phyloP scores from a whole-genome alignment of 345 rosid species.

The Eucalyptus tenuipes region DNA sequence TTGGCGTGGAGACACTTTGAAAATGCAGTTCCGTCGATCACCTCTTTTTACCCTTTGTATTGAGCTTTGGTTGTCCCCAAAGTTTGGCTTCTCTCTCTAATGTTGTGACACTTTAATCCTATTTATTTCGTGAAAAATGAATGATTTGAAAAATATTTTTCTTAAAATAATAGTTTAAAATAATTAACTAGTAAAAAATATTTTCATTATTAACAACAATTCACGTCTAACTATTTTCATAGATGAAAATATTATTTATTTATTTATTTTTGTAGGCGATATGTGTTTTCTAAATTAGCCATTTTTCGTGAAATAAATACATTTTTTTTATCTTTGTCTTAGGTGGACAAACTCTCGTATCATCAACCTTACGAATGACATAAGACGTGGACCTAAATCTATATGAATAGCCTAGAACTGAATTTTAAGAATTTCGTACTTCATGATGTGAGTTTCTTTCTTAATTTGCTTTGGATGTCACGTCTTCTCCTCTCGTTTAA shows the following conservation, averaged over 20 bases:
- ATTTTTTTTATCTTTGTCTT: not conserved
- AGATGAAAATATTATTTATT: not conserved
- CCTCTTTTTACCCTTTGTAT: not conserved
- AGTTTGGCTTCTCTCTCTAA: not conserved
- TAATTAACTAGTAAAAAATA: not conserved
- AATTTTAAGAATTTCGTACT: not conserved
- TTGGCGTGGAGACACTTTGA: not conserved
- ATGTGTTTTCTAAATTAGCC: not conserved
- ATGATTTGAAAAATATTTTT: not conserved
- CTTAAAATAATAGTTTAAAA: not conserved
- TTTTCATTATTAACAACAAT: not conserved
- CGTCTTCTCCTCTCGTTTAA: not conserved
- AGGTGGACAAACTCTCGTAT: not conserved
- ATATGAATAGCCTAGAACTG: not conserved
- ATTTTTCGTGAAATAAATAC: fast-evolving
- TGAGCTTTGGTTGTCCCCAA: not conserved
- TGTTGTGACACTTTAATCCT: fast-evolving
- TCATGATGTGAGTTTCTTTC: not conserved
- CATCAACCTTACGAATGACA: not conserved
- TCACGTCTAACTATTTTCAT: not conserved
- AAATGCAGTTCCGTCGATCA: not conserved
- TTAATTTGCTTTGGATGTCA: not conserved
- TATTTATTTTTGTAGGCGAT: not conserved
- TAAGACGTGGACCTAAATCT: not conserved
- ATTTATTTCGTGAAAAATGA: not conserved